These are phyloP conservation scores for Rhododendron molle DNA, from an alignment of 148 eudicot species.

Conservation along the genomic window DNA sequence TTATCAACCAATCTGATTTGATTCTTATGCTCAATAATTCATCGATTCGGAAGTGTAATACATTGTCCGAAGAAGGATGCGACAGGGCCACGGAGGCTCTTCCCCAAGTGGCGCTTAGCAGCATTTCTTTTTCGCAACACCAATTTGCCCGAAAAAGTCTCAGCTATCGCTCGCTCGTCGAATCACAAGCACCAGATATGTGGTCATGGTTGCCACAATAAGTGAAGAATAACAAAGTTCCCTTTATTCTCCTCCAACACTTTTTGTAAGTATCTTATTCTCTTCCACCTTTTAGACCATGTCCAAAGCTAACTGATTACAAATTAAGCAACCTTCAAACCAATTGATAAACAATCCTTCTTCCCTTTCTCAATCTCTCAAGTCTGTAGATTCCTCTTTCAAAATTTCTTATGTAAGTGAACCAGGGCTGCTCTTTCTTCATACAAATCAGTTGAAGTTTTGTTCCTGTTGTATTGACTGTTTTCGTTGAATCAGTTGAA, in stretches of 20 bases:
- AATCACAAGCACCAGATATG: background rate
- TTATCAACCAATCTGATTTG: background rate
- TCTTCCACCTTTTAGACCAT: background rate
- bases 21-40: background rate
- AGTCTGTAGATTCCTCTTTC: background rate
- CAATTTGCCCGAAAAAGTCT: background rate
- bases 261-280: constrained; percentile 7
- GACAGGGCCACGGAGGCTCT: background rate
- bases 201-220: background rate
- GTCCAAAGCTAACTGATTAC: background rate
- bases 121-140: background rate
- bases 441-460: background rate
- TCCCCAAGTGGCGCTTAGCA: background rate
- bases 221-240: background rate
- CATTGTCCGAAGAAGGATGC: background rate
- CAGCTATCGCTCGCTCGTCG: background rate
- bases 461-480: background rate
- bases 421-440: background rate
- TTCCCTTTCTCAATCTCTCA: background rate
- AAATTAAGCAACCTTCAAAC: background rate
- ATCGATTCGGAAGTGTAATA: background rate
- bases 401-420: background rate
- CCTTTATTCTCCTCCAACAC: constrained; percentile 15
- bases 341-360: background rate
- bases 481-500: constrained; percentile 13